Base-by-base conservation (phyloP, 2,329 filamentous ascomycete species). In the Ophiostoma triangulosporum region DNA sequence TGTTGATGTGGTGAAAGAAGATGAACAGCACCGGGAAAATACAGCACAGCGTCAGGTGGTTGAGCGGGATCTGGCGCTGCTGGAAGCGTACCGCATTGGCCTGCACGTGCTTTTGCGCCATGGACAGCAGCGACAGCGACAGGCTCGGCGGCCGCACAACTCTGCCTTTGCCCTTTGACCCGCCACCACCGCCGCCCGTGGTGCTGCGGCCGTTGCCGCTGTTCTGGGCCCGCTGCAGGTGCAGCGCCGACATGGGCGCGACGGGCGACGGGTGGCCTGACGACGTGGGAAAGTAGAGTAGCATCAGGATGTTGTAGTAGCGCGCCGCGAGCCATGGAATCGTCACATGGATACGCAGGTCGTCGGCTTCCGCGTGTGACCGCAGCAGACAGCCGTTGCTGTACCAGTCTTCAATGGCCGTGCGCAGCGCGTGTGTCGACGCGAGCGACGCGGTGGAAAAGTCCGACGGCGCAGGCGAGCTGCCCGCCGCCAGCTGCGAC, bases 361-460 rank as follows among this genome's bases (percentile, higher is more conserved):
- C 70, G 57, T 73, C 70, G 1, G 66, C 62, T 46, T 72, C 69
- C 4, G 45, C 45, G 12, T 51, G 68, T 4, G 68, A 68, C 5
- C 68, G 70, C 54, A 73, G 63, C 4, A 73, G 65, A 48, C 69
- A 73, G 1, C 70, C 71, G 31, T 66, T 68, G 54, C 66, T 71
- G 56, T 73, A 73, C 70, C 71, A 73, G 55, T 72, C 66, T 52
- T 73, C 70, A 20, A 73, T 71, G 26, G 69, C 64, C n/a, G 65
- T 61, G n/a, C 68, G 64, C 26, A 72, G 62, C 20, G 62, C 62
- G 36, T 64, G 63, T 2, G 29, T 48, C 2, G 27, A 68, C 49
- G 6, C 67, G 60, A 31, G 64, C 60, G 9, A 63, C 62, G 3
- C 66, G 50, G 36, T 54, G 49, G 15, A 46, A 9, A 46, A 46